phyloP scores from a whole-genome alignment of 352 stramenopile species.

The Globisporangium paroecandrum region DNA sequence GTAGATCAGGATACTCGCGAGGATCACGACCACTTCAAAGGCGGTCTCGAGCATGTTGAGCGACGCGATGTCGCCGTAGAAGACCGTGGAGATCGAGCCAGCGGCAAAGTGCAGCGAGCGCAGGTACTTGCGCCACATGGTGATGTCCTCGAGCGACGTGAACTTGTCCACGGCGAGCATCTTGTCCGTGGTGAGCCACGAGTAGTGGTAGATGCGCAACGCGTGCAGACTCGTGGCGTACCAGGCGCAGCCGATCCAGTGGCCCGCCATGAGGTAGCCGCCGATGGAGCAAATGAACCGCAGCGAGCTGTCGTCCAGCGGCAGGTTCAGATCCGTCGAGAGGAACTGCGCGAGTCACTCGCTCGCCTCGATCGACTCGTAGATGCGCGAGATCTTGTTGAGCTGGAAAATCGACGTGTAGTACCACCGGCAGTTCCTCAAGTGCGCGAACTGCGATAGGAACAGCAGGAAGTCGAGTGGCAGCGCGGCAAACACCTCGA shows the following conservation, averaged over 20 bases:
- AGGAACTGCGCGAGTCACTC: constrained; percentile 56
- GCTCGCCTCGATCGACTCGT: constrained; percentile 42
- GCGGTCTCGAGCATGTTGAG: constrained; percentile 59
- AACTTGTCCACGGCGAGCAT: constrained; percentile 57
- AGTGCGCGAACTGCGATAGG: constrained; percentile 26
- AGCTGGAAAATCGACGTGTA: constrained; percentile 56
- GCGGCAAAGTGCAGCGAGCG: constrained; percentile 57
- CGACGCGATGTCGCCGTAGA: constrained; percentile 67
- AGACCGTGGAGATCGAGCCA: constrained; percentile 66
- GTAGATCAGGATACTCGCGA: constrained; percentile 69
- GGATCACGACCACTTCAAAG: constrained; percentile 52
- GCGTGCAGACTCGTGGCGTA: constrained; percentile 46
- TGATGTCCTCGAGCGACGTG: constrained; percentile 34
- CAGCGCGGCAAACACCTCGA: constrained; percentile 36
- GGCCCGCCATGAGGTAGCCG: constrained; percentile 49
- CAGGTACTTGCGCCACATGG: constrained; percentile 43
- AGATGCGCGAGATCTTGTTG: constrained; percentile 58
- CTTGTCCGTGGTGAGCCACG: constrained; percentile 49
- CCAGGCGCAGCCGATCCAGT: constrained; percentile 76
- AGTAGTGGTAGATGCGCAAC: constrained; percentile 42
- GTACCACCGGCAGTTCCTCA: constrained; percentile 41
- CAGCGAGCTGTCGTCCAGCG: constrained; percentile 43
- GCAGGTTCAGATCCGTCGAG: constrained; percentile 44
- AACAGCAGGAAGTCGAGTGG: constrained; percentile 55
- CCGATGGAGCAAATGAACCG: constrained; percentile 48